A percentile compares a stretch with the other conserved stretches of the same genome.
These are phyloP conservation scores for Spathaspora arborariae DNA, from an alignment of 805 yeast genomes.

Conservation along the genomic window DNA sequence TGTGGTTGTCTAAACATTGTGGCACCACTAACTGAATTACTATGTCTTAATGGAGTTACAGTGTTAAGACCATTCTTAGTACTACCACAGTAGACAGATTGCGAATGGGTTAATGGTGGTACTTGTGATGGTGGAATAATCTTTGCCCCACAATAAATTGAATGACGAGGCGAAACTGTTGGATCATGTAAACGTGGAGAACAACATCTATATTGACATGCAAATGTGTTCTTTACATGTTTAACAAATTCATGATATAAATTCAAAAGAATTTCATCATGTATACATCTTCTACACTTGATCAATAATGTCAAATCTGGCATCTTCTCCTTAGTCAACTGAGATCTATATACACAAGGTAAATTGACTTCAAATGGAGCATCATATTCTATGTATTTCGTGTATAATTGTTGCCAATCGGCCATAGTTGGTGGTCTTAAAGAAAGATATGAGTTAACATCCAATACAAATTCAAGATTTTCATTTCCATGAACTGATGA, in stretches of 20 bases:
- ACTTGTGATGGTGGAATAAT: background rate
- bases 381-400: slow-evolving; percentile 6
- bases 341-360: slow-evolving; percentile 7
- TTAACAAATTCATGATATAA: slow-evolving; percentile 10
- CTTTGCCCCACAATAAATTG: background rate
- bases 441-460: slow-evolving; percentile 4
- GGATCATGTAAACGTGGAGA: background rate
- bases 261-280: slow-evolving; percentile 10
- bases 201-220: background rate
- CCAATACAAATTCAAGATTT: slow-evolving; percentile 8
- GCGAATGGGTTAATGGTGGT: background rate
- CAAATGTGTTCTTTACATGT: slow-evolving; percentile 2
- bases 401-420: slow-evolving; percentile 8
- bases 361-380: slow-evolving; percentile 10
- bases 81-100: slow-evolving; percentile 1
- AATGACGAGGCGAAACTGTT: background rate
- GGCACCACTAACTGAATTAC: background rate
- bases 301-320: slow-evolving; percentile 5
- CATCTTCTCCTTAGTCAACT: background rate
- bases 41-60: background rate
- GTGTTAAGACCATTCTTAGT: background rate
- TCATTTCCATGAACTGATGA: slow-evolving; percentile 8
- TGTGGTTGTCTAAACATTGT: slow-evolving; percentile 1
- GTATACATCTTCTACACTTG: slow-evolving; percentile 7
- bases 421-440: slow-evolving; percentile 1